A percentile compares a stretch with the other conserved stretches of the same genome.
phyloP scores from a whole-genome alignment of 495 filamentous ascomycete genomes.

The Pseudotulostoma volvatum region DNA sequence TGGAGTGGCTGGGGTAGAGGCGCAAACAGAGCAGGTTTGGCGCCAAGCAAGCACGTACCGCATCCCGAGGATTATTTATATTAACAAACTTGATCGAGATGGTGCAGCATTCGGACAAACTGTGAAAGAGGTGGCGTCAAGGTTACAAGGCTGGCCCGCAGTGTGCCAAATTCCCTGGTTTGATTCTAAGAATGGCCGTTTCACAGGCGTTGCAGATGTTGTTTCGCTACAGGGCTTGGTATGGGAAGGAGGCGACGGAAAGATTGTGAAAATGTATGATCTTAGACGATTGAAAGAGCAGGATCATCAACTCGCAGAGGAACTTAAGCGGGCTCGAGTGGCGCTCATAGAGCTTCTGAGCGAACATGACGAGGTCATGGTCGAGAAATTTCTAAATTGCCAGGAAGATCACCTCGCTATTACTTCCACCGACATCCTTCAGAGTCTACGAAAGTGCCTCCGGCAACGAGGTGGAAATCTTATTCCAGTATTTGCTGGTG shows the following conservation, averaged over 20 bases:
- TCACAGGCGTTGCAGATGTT: constrained; percentile 72
- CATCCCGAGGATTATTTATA: constrained; percentile 75
- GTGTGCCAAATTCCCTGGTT: constrained; percentile 96
- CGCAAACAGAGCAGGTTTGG: constrained; percentile 97
- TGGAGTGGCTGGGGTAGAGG: constrained; percentile 91
- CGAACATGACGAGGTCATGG: constrained; percentile 71
- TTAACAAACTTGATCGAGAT: constrained; percentile 94
- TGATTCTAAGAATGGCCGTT: constrained; percentile 49
- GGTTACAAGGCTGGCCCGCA: constrained; percentile 70
- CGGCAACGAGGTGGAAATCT: constrained; percentile 38
- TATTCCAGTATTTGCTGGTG: constrained; percentile 78
- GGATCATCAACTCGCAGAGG: constrained; percentile 41
- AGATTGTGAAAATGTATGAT: constrained; percentile 33
- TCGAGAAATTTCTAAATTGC: constrained; percentile 65
- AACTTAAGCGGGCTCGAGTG: constrained; percentile 59
- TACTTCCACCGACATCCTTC: constrained; percentile 44
- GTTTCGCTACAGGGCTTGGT: constrained; percentile 40
- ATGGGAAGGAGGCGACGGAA: constrained; percentile 52
- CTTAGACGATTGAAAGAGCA: constrained; percentile 35
- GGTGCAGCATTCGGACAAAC: constrained; percentile 82
- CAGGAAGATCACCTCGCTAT: constrained; percentile 58
- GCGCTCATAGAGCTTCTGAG: constrained; percentile 70
- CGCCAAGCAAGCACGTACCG: constrained; percentile 66
- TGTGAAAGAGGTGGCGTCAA: constrained; percentile 64
- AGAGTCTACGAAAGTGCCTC: constrained; percentile 57